Evolutionary conservation across 805 yeast genomes (phyloP).

Genomic region (Torulaspora franciscae): DNA sequence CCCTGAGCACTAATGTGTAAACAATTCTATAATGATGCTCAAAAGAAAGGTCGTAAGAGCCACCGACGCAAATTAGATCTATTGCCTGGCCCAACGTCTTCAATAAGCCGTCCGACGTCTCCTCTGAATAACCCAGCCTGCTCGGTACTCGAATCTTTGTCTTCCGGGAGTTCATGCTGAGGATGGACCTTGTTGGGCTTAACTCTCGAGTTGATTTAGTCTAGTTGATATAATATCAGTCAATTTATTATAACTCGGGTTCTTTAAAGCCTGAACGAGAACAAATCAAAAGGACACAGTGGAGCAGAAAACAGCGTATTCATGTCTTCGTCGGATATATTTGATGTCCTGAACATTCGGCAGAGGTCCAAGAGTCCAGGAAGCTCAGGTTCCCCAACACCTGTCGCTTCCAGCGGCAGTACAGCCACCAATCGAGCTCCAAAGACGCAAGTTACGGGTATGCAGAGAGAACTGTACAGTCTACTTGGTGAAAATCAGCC

Average conservation of each 20-base stretch:
- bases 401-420: slow-evolving; percentile 14
- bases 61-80: slow-evolving; percentile 60
- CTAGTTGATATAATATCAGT: neutral
- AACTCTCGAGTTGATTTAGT: neutral
- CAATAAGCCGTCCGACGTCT: slow-evolving; percentile 69
- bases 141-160: slow-evolving; percentile 66
- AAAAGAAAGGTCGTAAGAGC: slow-evolving; percentile 70
- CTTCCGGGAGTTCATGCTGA: slow-evolving; percentile 25
- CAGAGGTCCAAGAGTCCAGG: slow-evolving; percentile 27
- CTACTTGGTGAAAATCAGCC: slow-evolving; percentile 91
- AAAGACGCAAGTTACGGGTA: slow-evolving; percentile 48
- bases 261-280: neutral
- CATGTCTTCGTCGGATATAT: slow-evolving; percentile 54
- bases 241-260: neutral
- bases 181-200: neutral
- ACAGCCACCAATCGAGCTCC: slow-evolving; percentile 14
- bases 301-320: neutral
- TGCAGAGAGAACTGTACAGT: slow-evolving; percentile 85
- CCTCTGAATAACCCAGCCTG: slow-evolving; percentile 31
- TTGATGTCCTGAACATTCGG: slow-evolving; percentile 71
- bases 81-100: slow-evolving; percentile 59
- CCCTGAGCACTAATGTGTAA: slow-evolving; percentile 59
- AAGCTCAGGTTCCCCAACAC: slow-evolving; percentile 16
- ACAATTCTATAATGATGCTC: slow-evolving; percentile 79
- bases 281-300: neutral